Percentiles rank a stretch among this genome's conserved stretches.
Conservation (phyloP, 768 basidiomycete species). For the Naganishia onofrii region DNA sequence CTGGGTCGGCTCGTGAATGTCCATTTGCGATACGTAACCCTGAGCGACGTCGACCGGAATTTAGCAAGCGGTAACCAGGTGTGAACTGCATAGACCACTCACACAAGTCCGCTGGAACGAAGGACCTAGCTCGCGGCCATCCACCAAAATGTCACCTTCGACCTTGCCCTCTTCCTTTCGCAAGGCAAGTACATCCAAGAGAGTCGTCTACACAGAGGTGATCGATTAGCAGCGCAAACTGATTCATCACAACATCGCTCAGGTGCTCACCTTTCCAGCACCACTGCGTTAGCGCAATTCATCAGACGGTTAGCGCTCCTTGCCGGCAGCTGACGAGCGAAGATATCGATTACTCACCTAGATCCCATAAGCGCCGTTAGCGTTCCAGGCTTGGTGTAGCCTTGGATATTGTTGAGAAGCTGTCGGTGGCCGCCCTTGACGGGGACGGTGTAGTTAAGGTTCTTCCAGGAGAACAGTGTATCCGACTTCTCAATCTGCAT, state of each 20-base stretch:
- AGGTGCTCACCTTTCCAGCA: constrained; percentile 45
- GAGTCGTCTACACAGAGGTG: constrained; percentile 43
- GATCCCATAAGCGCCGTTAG: constrained; percentile 52
- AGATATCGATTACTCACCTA: constrained; percentile 8
- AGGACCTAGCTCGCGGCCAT: constrained; percentile 43
- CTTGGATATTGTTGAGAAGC: constrained; percentile 68
- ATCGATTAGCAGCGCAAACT: constrained; percentile 3
- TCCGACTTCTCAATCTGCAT: constrained; percentile 19
- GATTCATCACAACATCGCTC: constrained; percentile 7
- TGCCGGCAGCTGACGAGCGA: constrained; percentile 57
- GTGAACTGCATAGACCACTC: constrained; percentile 21
- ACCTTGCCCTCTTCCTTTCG: constrained; percentile 47
- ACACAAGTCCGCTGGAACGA: constrained; percentile 51
- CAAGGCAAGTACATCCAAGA: constrained; percentile 33
- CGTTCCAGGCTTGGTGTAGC: constrained; percentile 72
- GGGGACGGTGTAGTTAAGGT: constrained; percentile 23
- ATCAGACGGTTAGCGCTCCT: constrained; percentile 12
- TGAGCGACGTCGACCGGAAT: constrained; percentile 52
- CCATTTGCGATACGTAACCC: constrained; percentile 53
- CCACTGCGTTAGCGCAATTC: constrained; percentile 34
- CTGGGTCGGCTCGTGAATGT: constrained; percentile 18
- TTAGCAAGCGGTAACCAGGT: constrained; percentile 4
- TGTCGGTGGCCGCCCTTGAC: constrained; percentile 27
- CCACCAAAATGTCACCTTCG: constrained; percentile 51
- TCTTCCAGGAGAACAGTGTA: constrained; percentile 24